Base-by-base conservation (phyloP, 192 early-diverging fungal genomes). In the Cladochytrium replicatum region DNA sequence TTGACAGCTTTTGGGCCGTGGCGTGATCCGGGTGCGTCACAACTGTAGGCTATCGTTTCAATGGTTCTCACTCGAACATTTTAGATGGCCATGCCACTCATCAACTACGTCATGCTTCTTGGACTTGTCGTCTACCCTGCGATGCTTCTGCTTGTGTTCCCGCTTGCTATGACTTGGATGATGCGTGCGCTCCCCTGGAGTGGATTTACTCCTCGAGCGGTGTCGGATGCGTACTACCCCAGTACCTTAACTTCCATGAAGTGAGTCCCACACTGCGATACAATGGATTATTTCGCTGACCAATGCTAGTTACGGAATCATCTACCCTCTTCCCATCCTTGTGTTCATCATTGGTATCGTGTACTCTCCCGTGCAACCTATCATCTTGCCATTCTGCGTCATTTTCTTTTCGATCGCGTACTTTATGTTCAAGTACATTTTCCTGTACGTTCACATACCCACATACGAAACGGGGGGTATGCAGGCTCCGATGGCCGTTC, bases 361-460 rank as follows among this genome's bases (percentile, higher is more conserved):
- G 9, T 74, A 77, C 58, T 51, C 55, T n/a, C 55, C 58, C 26
- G 73, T 77, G 5, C 51, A 61, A 13, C 74, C 74, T 0, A 26
- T 77, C 26, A 67, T 72, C 46, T 41, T 75, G 28, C 65, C 69
- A 1, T 77, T 77, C 46, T 74, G 74, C 40, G 38, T 56, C 3
- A 27, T 61, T 9, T 77, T 67, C 43, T 77, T 68, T 51, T 41
- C 48, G 6, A 57, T 69, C 30, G 62, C 64, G 19, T 75, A 65
- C 29, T 64, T 76, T 58, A 48, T 76, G 24, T 66, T 69, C 54
- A 76, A 75, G 61, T 77, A 77, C 48, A 37, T 75, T 25, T 50
- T 75, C 13, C 41, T 77, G 39, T 77, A 77, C 34, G 65, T 75
- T 8, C 71, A 75, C 34, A 50, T 75, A 21, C 74, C 74, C 21